Conservation (phyloP, 2,329 filamentous ascomycete species). For the Aspergillus sp. region DNA sequence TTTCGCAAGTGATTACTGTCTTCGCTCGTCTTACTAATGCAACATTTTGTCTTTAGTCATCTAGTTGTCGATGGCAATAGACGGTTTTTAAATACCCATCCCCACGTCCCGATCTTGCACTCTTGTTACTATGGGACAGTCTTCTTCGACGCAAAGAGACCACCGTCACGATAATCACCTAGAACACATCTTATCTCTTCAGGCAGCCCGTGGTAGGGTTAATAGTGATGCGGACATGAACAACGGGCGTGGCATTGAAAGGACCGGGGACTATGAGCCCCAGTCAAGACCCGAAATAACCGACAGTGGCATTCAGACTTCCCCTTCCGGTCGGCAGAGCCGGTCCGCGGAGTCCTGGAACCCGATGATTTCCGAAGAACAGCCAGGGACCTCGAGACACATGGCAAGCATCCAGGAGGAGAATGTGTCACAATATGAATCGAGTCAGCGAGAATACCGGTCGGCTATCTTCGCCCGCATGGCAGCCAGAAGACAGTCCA, state of each 20-base stretch:
- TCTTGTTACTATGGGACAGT: slow-evolving; percentile 44
- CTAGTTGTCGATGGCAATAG: slow-evolving; percentile 31
- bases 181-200: slow-evolving; percentile 21
- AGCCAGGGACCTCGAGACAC: slow-evolving; percentile 16
- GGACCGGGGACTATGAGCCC: slow-evolving; percentile 22
- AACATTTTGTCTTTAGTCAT: slow-evolving; percentile 20
- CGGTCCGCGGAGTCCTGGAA: slow-evolving; percentile 19
- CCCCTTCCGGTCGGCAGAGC: slow-evolving; percentile 10
- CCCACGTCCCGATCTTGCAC: slow-evolving; percentile 17
- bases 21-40: slow-evolving; percentile 21
- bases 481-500: slow-evolving; percentile 43
- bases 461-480: slow-evolving; percentile 35
- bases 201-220: slow-evolving; percentile 19
- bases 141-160: slow-evolving; percentile 42
- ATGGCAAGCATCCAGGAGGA: slow-evolving; percentile 40
- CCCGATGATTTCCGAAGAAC: slow-evolving; percentile 16
- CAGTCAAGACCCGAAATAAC: slow-evolving; percentile 18
- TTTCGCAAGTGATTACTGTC: slow-evolving; percentile 1
- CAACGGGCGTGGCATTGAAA: slow-evolving; percentile 27
- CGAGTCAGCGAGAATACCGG: slow-evolving; percentile 30
- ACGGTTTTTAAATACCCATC: slow-evolving; percentile 24
- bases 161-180: slow-evolving; percentile 27
- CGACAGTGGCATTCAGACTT: slow-evolving; percentile 15
- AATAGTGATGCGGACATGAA: slow-evolving; percentile 39
- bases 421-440: slow-evolving; percentile 32